Conservation (phyloP, 768 basidiomycete genomes). For the Pisolithus albus region DNA sequence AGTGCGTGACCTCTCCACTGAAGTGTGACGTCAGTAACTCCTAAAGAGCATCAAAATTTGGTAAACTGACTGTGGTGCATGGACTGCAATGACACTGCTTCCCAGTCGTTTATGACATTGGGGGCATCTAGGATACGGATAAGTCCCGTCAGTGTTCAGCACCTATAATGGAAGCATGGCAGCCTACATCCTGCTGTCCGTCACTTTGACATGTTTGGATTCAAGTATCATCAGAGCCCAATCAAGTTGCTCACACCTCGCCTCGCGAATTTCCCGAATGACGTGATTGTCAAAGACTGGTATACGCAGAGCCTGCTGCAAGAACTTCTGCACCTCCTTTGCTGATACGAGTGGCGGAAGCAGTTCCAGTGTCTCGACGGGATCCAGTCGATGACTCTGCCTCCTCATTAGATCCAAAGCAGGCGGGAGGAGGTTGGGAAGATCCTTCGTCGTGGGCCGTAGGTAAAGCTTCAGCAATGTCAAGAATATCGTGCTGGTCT, state of each 20-base stretch:
- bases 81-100: slow-evolving; percentile 89
- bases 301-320: slow-evolving; percentile 60
- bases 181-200: slow-evolving; percentile 86
- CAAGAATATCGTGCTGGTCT: slow-evolving; percentile 66
- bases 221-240: slow-evolving; percentile 69
- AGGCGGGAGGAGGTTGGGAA: slow-evolving; percentile 60
- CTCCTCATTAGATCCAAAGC: slow-evolving; percentile 84
- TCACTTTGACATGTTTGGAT: slow-evolving; percentile 77
- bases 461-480: slow-evolving; percentile 85
- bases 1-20: slow-evolving; percentile 95
- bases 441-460: slow-evolving; percentile 49
- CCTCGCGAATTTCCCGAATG: slow-evolving; percentile 60
- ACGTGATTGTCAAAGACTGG: slow-evolving; percentile 67
- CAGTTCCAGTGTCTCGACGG: slow-evolving; percentile 75
- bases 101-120: slow-evolving; percentile 94
- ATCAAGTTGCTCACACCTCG: slow-evolving; percentile 73
- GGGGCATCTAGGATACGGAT: slow-evolving; percentile 59
- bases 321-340: slow-evolving; percentile 69
- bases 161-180: slow-evolving; percentile 4
- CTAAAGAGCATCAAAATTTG: background rate
- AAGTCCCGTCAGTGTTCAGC: background rate
- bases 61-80: slow-evolving; percentile 66
- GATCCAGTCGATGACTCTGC: slow-evolving; percentile 76
- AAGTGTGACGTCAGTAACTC: background rate
- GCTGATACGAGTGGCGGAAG: slow-evolving; percentile 88